Conservation (phyloP, 768 basidiomycete species). For the Candolleomyces aberdarensis region DNA sequence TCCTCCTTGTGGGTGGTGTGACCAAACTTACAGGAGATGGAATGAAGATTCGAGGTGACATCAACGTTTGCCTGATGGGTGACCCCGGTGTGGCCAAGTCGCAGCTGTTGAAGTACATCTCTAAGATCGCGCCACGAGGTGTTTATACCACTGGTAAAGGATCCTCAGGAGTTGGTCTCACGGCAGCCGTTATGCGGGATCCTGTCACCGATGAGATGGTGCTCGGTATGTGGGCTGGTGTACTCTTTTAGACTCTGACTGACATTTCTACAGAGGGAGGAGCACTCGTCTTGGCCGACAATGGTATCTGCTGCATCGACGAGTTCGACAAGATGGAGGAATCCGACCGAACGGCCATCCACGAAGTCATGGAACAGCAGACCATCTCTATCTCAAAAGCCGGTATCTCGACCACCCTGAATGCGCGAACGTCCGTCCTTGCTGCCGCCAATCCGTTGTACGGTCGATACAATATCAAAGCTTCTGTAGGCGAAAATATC, state of each 20-base stretch:
- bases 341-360: slow-evolving; percentile 93
- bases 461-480: slow-evolving; percentile 96
- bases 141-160: slow-evolving; percentile 99
- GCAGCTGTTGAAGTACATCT: slow-evolving; percentile 95
- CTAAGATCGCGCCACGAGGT: slow-evolving; percentile 96
- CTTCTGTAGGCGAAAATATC: slow-evolving; percentile 98
- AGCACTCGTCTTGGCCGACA: slow-evolving; percentile 97
- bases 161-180: slow-evolving; percentile 97
- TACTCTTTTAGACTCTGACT: not conserved
- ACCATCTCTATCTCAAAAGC: slow-evolving; percentile 99
- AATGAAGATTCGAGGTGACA: slow-evolving; percentile 97
- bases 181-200: slow-evolving; percentile 98
- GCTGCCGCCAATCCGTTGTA: slow-evolving; percentile 98
- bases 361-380: slow-evolving; percentile 99
- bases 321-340: slow-evolving; percentile 99
- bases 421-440: slow-evolving; percentile 95
- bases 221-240: slow-evolving; percentile 58
- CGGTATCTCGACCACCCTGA: slow-evolving; percentile 96
- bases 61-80: slow-evolving; percentile 98
- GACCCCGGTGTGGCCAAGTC: slow-evolving; percentile 99
- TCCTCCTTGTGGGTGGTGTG: slow-evolving; percentile 93
- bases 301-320: slow-evolving; percentile 99
- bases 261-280: slow-evolving; percentile 77
- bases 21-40: slow-evolving; percentile 95
- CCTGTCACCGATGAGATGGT: slow-evolving; percentile 99